Conservation (phyloP, 2,329 filamentous ascomycete genomes). For the Aschersonia sp. region DNA sequence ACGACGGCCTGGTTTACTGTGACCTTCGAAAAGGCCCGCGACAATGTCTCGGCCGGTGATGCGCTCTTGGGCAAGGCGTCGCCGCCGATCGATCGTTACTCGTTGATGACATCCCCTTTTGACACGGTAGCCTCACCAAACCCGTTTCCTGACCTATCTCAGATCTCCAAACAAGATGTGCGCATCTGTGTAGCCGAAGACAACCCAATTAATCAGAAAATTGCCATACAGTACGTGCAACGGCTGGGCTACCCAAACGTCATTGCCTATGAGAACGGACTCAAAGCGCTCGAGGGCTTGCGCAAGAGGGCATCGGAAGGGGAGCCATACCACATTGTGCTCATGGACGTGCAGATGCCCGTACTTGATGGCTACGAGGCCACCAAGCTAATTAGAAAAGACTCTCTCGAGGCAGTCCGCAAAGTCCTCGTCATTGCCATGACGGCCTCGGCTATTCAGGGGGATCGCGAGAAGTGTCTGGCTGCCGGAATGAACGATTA, state of each 20-base stretch:
- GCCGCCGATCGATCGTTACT: slow-evolving; percentile 20
- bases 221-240: slow-evolving; percentile 80
- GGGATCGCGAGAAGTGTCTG: slow-evolving; percentile 89
- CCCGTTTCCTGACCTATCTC: slow-evolving; percentile 51
- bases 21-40: slow-evolving; percentile 68
- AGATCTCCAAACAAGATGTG: slow-evolving; percentile 62
- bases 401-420: slow-evolving; percentile 61
- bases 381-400: slow-evolving; percentile 67
- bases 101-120: slow-evolving; percentile 13
- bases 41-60: slow-evolving; percentile 43
- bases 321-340: slow-evolving; percentile 71
- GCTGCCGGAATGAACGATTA: slow-evolving; percentile 97
- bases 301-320: slow-evolving; percentile 56
- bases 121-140: slow-evolving; percentile 25
- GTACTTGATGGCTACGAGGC: slow-evolving; percentile 87
- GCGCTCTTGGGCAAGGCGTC: slow-evolving; percentile 22
- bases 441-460: slow-evolving; percentile 90
- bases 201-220: slow-evolving; percentile 88
- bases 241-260: slow-evolving; percentile 71
- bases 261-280: slow-evolving; percentile 80
- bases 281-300: slow-evolving; percentile 78
- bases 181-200: slow-evolving; percentile 91
- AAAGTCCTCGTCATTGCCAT: slow-evolving; percentile 90
- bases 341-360: slow-evolving; percentile 97
- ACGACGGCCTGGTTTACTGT: slow-evolving; percentile 69